Evolutionary conservation across 768 basidiomycete genomes (phyloP).

Genomic region (Suillus placidus): DNA sequence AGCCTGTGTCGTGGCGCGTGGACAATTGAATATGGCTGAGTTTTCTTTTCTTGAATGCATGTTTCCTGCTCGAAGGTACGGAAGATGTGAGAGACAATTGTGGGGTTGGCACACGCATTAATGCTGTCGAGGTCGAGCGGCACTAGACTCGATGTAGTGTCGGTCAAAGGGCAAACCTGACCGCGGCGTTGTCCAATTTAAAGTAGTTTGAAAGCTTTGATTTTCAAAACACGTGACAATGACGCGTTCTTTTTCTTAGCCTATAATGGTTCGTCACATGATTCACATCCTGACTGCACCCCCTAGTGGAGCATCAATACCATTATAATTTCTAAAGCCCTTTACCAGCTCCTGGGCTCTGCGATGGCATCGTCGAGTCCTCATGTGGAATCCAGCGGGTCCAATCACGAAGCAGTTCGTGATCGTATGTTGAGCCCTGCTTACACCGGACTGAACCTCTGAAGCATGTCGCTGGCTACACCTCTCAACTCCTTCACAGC

Average conservation of each 20-base stretch:
- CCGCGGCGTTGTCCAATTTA: conserved; percentile 2
- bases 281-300: not conserved
- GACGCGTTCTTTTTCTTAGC: conserved; percentile 16
- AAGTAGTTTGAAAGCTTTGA: conserved; percentile 18
- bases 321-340: not conserved
- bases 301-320: not conserved
- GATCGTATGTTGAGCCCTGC: too few species aligned
- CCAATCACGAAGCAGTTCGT: too few species aligned
- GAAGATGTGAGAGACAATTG: conserved; percentile 16
- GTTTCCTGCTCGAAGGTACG: conserved; percentile 19
- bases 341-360: not conserved
- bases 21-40: conserved; percentile 13
- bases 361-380: not conserved
- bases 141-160: not conserved
- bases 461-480: not conserved
- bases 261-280: too few species aligned
- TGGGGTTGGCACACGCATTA: conserved; percentile 23
- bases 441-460: not conserved
- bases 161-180: conserved; percentile 7
- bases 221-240: conserved; percentile 30
- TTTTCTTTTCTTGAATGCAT: conserved; percentile 28
- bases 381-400: too few species aligned
- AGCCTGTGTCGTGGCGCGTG: conserved; percentile 10
- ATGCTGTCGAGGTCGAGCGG: not conserved
- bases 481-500: not conserved